Evolutionary conservation across 108 stramenopile genomes (phyloP), one percentile per base, ranked within the genome.

Genomic region (Fragilaria radians): DNA sequence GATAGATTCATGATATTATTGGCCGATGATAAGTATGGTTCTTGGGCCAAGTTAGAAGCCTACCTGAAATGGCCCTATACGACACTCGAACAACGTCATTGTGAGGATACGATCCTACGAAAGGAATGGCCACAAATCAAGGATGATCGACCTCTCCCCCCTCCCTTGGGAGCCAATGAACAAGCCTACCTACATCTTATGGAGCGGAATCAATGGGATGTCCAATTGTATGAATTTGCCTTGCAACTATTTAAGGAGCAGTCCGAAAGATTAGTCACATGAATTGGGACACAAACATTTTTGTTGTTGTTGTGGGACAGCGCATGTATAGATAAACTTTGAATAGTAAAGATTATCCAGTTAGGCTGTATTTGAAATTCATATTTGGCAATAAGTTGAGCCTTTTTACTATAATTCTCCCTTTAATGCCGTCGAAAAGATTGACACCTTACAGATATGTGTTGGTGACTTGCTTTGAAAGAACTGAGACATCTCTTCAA

Each of bases 141-240:
- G 27, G 2, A 7, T 27, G 25, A 52, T 27, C 24, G 27, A 3
- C 24, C 3, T 27, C 47, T 22, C 19, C 22, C 2, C 22, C 47
- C 42, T 11, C 49, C 52, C 25, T 23, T 26, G 18, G 52, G 26
- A 27, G 3, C 57, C 4, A 26, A 52, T 54, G 42, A 54, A 17
- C 45, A 36, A 21, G 36, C 58, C 9, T 61, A 68, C 34, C 28
- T 54, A 27, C 59, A 61, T 46, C 28, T 68, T 27, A 19, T 33
- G n/a, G 24, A 46, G 0, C 32, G 52, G 28, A 46, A 54, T 45
- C 26, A 55, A 32, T 54, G 58, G 51, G 67, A 68, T 60, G 47
- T 68, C 7, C 11, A 52, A 53, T 46, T 68, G 25, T 61, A 68
- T 27, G 59, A 68, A 19, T 61, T 50, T 50, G 47, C 59, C 27